These are phyloP conservation scores for Apiotrichum domesticum DNA, from an alignment of 1,284 basidiomycete genomes.

Conservation along the genomic window DNA sequence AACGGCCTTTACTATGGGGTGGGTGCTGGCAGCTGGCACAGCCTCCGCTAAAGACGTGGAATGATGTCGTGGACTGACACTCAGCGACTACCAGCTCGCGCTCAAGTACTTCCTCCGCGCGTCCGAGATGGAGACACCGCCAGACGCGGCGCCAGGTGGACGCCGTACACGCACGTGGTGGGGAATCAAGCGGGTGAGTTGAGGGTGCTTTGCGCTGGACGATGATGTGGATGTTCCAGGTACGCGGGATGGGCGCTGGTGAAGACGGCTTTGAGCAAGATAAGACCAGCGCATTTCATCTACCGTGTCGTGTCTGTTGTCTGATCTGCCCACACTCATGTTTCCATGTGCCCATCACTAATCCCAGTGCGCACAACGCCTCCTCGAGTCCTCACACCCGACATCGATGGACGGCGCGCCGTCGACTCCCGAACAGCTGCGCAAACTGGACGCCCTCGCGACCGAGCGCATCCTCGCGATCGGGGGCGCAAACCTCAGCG, in stretches of 20 bases:
- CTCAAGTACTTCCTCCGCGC: slow-evolving; percentile 75
- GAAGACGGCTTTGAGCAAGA: no score
- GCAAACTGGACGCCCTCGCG: slow-evolving; percentile 62
- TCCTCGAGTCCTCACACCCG: slow-evolving; percentile 29
- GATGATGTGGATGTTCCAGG: no score
- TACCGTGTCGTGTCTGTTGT: no score
- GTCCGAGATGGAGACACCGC: slow-evolving; percentile 72
- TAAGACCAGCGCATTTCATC: no score
- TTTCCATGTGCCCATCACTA: no score
- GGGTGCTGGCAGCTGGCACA: neutral
- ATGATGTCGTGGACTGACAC: neutral
- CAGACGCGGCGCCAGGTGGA: slow-evolving; percentile 34
- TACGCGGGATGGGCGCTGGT: no score
- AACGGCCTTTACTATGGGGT: slow-evolving; percentile 41
- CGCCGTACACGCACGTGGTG: slow-evolving; percentile 60
- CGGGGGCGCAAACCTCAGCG: slow-evolving; percentile 25
- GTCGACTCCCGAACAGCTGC: slow-evolving; percentile 51
- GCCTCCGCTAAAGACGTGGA: neutral
- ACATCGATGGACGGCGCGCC: slow-evolving; percentile 53
- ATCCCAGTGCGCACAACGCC: slow-evolving; percentile 55
- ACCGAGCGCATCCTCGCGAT: slow-evolving; percentile 56
- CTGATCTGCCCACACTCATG: no score
- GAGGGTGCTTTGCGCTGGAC: no score
- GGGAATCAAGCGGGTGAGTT: slow-evolving; percentile 72
- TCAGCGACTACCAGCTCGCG: slow-evolving; percentile 62